Base-by-base conservation (phyloP, 2,329 filamentous ascomycete genomes). In the Clonostachys sp. region DNA sequence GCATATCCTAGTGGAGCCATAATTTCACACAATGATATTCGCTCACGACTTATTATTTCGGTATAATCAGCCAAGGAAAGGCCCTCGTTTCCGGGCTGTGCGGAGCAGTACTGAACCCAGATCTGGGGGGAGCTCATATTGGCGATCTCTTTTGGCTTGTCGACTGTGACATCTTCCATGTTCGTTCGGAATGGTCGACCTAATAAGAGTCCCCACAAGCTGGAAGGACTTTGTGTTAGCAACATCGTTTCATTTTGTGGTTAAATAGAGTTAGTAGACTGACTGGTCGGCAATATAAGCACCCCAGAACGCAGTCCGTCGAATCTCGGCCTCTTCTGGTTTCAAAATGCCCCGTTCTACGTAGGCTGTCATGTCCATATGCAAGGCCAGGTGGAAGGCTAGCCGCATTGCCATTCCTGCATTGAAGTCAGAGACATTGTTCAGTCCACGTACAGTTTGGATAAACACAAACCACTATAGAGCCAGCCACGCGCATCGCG, bases 261-360 rank as follows among this genome's bases (percentile, higher is more conserved):
- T 30, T 3, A 10, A 30, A 10, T 10, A 30, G 8, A 30, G 24
- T 30, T 8, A 10, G 12, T 8, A 14, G 5, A 50, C 57, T 44
- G 48, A 61, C 59, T 60, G 59, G 39, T 63, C 61, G 20, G 60
- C 50, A 1, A 55, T 53, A 44, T 58, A 64, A 8, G 56, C 57
- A 12, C 55, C 60, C 61, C 61, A 65, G 46, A 65, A 65, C 0
- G 60, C 54, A 6, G 52, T 50, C 13, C 54, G 53, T 5, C 62
- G 55, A 34, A 61, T 42, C 33, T 57, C 56, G 0, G 57, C 61
- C n/a, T 61, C 61, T 2, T 53, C 47, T 12, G 53, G 51, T 8
- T 48, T 55, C 1, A 65, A 42, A 3, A 53, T 46, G 5, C 52
- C 53, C 3, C 54, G 57, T 2, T 45, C 44, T 10, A 63, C 56